A percentile compares a stretch with the other conserved stretches of the same genome.
Conservation (phyloP, 2,329 filamentous ascomycete genomes). For the Bipolaris oryzae region DNA sequence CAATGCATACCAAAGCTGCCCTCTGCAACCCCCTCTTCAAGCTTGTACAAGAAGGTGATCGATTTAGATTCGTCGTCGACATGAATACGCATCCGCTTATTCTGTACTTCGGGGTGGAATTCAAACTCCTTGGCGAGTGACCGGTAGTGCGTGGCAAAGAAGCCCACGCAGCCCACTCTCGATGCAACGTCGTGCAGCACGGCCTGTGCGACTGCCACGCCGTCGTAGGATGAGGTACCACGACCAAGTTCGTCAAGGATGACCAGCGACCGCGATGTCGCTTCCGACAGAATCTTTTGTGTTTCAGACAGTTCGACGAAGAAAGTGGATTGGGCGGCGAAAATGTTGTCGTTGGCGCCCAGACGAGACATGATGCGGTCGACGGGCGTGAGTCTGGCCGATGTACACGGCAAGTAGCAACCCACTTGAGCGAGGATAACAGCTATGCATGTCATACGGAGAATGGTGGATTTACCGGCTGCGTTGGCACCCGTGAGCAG, state of each 20-base stretch:
- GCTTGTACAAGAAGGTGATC: constrained; percentile 96
- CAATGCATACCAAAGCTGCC: constrained; percentile 99
- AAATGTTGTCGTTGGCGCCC: constrained; percentile 98
- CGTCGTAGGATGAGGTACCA: constrained; percentile 93
- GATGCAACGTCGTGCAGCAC: constrained; percentile 96
- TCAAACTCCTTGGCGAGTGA: constrained; percentile 90
- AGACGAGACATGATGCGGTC: constrained; percentile 99
- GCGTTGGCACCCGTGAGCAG: constrained; percentile 95
- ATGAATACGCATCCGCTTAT: constrained; percentile 91
- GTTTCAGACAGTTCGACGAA: constrained; percentile 97
- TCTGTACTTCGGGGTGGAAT: constrained; percentile 82
- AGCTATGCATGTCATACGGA: constrained; percentile 95
- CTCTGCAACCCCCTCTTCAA: constrained; percentile 92
- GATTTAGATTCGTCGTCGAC: constrained; percentile 82
- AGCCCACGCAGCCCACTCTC: constrained; percentile 90
- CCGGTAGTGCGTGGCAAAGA: constrained; percentile 98
- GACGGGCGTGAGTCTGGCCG: constrained; percentile 83
- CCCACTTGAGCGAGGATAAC: constrained; percentile 98
- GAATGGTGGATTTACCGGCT: constrained; percentile 93
- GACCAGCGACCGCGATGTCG: constrained; percentile 89
- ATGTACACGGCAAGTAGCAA: constrained; percentile 84
- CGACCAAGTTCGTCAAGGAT: constrained; percentile 96
- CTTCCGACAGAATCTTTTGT: constrained; percentile 95
- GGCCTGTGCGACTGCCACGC: constrained; percentile 93
- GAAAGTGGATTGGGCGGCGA: constrained; percentile 96